Evolutionary conservation across 495 filamentous ascomycete species (phyloP).

Genomic region (Penicillium chermesinum): DNA sequence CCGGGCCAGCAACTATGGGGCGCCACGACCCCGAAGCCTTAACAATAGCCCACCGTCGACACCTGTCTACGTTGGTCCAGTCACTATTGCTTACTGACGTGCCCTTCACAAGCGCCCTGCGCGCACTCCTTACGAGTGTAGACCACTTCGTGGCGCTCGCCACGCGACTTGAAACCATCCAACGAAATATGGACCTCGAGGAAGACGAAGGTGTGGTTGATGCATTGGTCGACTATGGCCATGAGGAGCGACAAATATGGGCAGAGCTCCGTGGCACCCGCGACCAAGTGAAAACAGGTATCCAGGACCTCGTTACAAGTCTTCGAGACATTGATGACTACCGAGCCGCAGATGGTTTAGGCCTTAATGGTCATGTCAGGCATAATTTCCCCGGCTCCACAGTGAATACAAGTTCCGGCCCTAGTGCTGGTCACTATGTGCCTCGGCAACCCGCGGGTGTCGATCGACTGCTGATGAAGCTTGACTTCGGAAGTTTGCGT

Average conservation of each 20-base stretch:
- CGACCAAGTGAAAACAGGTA: constrained; percentile 41
- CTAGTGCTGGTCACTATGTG: constrained; percentile 41
- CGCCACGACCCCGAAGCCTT: constrained; percentile 79
- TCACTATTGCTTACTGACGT: constrained; percentile 66
- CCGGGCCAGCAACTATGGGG: constrained; percentile 26
- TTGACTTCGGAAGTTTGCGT: constrained; percentile 61
- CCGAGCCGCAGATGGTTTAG: constrained; percentile 38
- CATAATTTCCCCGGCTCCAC: constrained; percentile 9
- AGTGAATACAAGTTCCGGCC: constrained; percentile 3
- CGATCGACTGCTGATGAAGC: constrained; percentile 78
- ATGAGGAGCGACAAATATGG: constrained; percentile 62
- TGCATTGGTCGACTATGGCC: constrained; percentile 59
- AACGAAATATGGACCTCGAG: constrained; percentile 69
- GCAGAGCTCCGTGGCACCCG: constrained; percentile 45
- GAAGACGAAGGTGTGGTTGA: constrained; percentile 74
- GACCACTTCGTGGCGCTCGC: constrained; percentile 75
- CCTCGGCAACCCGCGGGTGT: constrained; percentile 66
- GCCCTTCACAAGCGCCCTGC: constrained; percentile 64
- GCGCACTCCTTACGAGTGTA: constrained; percentile 62
- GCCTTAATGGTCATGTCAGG: constrained; percentile 13
- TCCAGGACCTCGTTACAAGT: constrained; percentile 56
- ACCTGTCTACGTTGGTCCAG: constrained; percentile 60
- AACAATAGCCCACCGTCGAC: constrained; percentile 68
- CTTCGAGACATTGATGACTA: constrained; percentile 56
- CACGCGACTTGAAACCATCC: constrained; percentile 63